Conservation (phyloP, 768 basidiomycete species). For the Cystoderma amianthinum region DNA sequence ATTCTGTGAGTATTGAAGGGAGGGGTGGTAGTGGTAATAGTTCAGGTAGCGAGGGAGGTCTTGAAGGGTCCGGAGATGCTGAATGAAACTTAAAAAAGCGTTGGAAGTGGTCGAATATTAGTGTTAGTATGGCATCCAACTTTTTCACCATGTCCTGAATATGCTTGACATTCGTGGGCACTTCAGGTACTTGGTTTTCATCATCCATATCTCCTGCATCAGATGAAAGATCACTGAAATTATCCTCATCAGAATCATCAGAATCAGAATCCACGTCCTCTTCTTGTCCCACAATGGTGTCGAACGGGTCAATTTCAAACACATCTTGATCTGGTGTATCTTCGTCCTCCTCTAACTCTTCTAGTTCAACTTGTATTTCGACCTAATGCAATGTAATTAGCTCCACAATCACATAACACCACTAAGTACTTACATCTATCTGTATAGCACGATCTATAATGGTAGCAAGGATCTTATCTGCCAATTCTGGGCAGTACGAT, state of each 20-base stretch:
- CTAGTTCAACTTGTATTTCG: slow-evolving; percentile 93
- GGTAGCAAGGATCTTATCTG: slow-evolving; percentile 76
- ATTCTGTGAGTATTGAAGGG: slow-evolving; percentile 10
- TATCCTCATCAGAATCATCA: slow-evolving; percentile 42
- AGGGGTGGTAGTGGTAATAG: slow-evolving; percentile 26
- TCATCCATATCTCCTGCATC: slow-evolving; percentile 47
- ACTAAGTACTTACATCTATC: slow-evolving; percentile 70
- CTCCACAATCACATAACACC: background rate
- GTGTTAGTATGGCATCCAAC: slow-evolving; percentile 79
- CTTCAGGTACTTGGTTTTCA: slow-evolving; percentile 25
- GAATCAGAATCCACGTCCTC: slow-evolving; percentile 51
- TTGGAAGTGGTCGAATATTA: slow-evolving; percentile 83
- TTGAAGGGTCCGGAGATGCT: slow-evolving; percentile 10
- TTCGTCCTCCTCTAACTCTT: slow-evolving; percentile 77
- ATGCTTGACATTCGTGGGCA: slow-evolving; percentile 55
- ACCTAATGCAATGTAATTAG: slow-evolving; percentile 42
- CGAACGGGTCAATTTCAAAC: slow-evolving; percentile 83
- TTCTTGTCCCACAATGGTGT: slow-evolving; percentile 76
- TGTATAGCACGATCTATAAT: slow-evolving; percentile 93
- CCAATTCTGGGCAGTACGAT: slow-evolving; percentile 82
- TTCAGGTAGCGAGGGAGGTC: slow-evolving; percentile 21
- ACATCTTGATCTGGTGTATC: slow-evolving; percentile 47
- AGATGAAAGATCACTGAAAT: slow-evolving; percentile 73
- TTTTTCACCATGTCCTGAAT: slow-evolving; percentile 88
- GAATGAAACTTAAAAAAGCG: slow-evolving; percentile 22